These are phyloP conservation scores for Amaranthus palmeri DNA, from an alignment of 148 eudicot genomes.

Conservation along the genomic window DNA sequence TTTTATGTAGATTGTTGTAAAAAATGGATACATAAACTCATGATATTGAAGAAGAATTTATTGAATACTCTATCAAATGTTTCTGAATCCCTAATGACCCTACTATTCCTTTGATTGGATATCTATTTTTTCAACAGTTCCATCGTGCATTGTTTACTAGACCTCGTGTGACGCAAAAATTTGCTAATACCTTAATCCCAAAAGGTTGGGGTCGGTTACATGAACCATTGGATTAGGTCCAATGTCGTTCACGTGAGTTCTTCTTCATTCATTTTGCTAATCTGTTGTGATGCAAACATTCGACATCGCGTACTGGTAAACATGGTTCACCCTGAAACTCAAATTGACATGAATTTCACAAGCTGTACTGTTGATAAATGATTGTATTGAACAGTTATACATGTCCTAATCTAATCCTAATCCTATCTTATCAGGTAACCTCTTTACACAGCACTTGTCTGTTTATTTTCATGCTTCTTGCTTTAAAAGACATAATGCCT, in stretches of 20 bases:
- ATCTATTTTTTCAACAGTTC: not conserved
- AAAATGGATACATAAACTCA: constrained; percentile 18
- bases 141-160: not conserved
- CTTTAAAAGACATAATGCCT: not conserved
- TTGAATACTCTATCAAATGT: not conserved
- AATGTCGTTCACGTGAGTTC: too few relatives aligned
- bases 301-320: not conserved
- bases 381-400: not conserved
- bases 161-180: not conserved
- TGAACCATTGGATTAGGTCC: too few relatives aligned
- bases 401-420: not conserved
- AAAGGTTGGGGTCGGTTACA: too few relatives aligned
- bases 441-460: constrained; percentile 15
- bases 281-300: not conserved
- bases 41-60: constrained; percentile 17
- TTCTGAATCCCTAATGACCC: not conserved
- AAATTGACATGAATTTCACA: not conserved
- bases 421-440: constrained; percentile 17
- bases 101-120: not conserved
- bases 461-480: constrained; percentile 4
- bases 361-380: constrained; percentile 1
- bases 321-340: not conserved
- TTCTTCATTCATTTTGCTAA: not conserved
- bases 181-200: too few relatives aligned
- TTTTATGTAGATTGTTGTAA: constrained; percentile 19